Percentiles rank a stretch among this genome's conserved stretches.
phyloP scores from a whole-genome alignment of 805 yeast genomes.

The Saturnispora silvae region DNA sequence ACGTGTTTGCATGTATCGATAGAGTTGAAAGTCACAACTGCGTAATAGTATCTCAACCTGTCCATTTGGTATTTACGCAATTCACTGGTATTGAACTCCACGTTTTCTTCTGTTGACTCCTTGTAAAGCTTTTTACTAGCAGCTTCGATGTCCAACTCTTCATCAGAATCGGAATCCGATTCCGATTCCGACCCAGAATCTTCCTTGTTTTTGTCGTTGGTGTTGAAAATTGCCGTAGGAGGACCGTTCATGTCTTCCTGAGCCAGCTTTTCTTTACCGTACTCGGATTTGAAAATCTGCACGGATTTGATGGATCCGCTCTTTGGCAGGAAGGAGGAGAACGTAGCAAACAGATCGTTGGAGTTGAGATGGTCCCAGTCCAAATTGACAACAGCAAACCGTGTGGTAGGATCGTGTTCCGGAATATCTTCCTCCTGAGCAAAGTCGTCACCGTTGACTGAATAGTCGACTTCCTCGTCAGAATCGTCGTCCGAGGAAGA shows the following conservation, averaged over 20 bases:
- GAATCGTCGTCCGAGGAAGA: constrained; percentile 27
- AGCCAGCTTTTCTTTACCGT: constrained; percentile 85
- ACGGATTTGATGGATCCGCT: constrained; percentile 63
- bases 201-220: constrained; percentile 26
- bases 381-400: constrained; percentile 87
- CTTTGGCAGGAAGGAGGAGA: constrained; percentile 71
- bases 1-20: constrained; percentile 61
- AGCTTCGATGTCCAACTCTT: constrained; percentile 35
- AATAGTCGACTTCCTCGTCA: constrained; percentile 24
- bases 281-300: constrained; percentile 76
- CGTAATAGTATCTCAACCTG: constrained; percentile 86
- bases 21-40: constrained; percentile 75
- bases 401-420: constrained; percentile 72
- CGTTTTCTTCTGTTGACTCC: constrained; percentile 72
- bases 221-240: constrained; percentile 67
- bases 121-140: constrained; percentile 58
- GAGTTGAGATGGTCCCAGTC: constrained; percentile 97
- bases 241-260: constrained; percentile 90
- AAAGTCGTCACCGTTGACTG: too few species aligned
- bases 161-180: constrained; percentile 32
- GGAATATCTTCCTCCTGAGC: constrained; percentile 45
- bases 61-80: constrained; percentile 87
- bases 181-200: constrained; percentile 28
- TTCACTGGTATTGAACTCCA: constrained; percentile 65
- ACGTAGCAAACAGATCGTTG: constrained; percentile 80